Evolutionary conservation across 129 eudicot species (phyloP).

Genomic region (Centaurea solstitialis): DNA sequence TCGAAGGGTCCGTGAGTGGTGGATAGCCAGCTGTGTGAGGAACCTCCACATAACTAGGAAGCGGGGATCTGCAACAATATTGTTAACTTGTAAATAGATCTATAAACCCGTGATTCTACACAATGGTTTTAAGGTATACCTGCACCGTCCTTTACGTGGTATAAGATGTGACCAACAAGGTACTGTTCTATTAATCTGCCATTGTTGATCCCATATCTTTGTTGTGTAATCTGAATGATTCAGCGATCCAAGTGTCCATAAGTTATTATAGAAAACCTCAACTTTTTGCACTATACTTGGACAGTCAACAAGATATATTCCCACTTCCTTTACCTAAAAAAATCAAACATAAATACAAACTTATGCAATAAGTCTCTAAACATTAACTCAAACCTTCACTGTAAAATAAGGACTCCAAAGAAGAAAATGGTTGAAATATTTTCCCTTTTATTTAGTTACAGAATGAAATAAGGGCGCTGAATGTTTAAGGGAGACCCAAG

Average conservation of each 20-base stretch:
- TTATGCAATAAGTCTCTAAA: neutral
- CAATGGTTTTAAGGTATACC: constrained; percentile 34
- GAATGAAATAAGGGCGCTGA: no score
- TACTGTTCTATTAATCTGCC: constrained; percentile 71
- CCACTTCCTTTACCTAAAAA: constrained; percentile 80
- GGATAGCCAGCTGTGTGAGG: constrained; percentile 80
- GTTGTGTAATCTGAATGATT: constrained; percentile 60
- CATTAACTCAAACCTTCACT: neutral
- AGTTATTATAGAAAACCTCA: constrained; percentile 59
- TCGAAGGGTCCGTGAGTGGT: constrained; percentile 48
- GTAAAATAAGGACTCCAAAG: no score
- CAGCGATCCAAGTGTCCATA: constrained; percentile 75
- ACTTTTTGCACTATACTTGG: constrained; percentile 55
- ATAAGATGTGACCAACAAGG: constrained; percentile 91
- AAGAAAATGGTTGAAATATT: no score
- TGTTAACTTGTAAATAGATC: neutral
- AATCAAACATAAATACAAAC: neutral
- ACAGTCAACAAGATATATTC: constrained; percentile 77
- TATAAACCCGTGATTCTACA: neutral
- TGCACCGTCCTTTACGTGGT: constrained; percentile 58
- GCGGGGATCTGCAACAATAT: constrained; percentile 67
- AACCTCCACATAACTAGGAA: constrained; percentile 60
- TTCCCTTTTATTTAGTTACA: no score
- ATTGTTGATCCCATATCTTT: constrained; percentile 69
- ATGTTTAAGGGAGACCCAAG: no score